These are phyloP conservation scores for Striga hermonthica DNA, from an alignment of 305 asterid genomes.

Conservation along the genomic window DNA sequence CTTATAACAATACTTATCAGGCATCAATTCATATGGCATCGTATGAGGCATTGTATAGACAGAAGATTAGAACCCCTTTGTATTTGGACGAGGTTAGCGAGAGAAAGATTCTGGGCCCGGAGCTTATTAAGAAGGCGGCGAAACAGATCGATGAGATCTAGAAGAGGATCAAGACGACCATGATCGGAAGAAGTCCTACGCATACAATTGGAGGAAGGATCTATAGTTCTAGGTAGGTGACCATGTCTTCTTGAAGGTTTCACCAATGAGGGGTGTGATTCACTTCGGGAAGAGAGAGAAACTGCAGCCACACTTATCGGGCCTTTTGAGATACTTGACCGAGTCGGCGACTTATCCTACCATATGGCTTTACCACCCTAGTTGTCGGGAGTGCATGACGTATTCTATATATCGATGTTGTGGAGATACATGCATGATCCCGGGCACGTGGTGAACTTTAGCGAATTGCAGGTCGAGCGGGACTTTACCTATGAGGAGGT, in stretches of 20 bases:
- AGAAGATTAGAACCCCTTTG: too few relatives aligned
- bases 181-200: too few relatives aligned
- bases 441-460: background rate
- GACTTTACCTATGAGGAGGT: background rate
- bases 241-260: background rate
- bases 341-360: background rate
- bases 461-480: background rate
- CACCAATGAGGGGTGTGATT: background rate
- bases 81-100: background rate
- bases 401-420: background rate
- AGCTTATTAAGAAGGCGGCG: too few relatives aligned
- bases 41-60: too few relatives aligned
- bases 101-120: background rate
- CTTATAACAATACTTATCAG: too few relatives aligned
- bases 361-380: background rate
- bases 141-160: too few relatives aligned
- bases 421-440: background rate
- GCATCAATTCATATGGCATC: too few relatives aligned
- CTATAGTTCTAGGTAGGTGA: background rate
- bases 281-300: background rate
- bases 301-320: background rate
- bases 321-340: background rate
- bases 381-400: background rate
- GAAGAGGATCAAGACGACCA: too few relatives aligned
- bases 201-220: too few relatives aligned